Conservation (phyloP, 345 rosid genomes). For the Gossypium australe region DNA sequence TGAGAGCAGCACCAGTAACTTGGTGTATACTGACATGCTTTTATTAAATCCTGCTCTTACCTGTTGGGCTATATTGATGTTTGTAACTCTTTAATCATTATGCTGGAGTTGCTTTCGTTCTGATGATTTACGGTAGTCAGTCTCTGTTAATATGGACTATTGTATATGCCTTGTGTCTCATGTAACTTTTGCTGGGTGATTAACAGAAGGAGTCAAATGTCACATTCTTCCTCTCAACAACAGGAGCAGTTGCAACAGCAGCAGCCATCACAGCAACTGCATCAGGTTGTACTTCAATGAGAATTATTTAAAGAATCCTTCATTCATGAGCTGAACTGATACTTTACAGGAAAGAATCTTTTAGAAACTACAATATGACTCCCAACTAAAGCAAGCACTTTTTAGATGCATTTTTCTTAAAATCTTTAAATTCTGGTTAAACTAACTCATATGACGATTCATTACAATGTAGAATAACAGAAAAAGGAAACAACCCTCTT, state of each 20-base stretch:
- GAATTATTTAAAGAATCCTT: not conserved
- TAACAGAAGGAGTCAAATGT: conserved; percentile 47
- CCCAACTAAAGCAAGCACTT: not conserved
- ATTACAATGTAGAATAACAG: conserved; percentile 35
- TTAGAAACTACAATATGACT: not conserved
- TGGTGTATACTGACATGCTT: not conserved
- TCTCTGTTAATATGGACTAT: not conserved
- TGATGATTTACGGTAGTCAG: not conserved
- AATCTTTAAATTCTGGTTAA: not conserved
- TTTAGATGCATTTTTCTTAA: not conserved
- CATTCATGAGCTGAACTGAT: conserved; percentile 9
- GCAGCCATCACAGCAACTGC: conserved; percentile 26
- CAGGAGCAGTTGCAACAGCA: conserved; percentile 42
- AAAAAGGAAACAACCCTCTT: conserved; percentile 57
- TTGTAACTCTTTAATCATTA: not conserved
- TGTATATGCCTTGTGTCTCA: not conserved
- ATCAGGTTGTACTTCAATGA: conserved; percentile 34
- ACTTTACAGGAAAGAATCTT: conserved; percentile 2
- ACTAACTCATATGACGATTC: conserved; percentile 16
- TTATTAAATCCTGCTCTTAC: not conserved
- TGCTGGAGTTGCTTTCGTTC: not conserved
- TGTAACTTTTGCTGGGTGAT: conserved; percentile 6
- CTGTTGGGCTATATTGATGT: not conserved
- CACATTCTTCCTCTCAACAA: conserved; percentile 49
- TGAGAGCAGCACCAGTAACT: not conserved